A percentile compares a stretch with the other conserved stretches of the same genome.
phyloP scores from a whole-genome alignment of 2,329 filamentous ascomycete species.

The Keithomyces neogunnii region DNA sequence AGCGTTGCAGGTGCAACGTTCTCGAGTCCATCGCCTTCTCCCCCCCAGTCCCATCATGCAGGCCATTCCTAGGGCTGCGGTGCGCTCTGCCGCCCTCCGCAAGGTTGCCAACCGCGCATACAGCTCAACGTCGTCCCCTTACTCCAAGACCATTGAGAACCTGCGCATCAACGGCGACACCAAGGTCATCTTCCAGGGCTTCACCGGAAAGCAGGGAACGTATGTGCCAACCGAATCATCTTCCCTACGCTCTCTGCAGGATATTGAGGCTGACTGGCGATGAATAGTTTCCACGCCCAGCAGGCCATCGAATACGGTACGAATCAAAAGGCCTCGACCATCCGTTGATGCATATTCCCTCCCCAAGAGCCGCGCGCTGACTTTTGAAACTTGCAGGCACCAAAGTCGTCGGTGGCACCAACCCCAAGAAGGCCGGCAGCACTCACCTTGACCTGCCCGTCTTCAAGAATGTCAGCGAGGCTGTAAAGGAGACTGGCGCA shows the following conservation, averaged over 20 bases:
- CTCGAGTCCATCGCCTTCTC: constrained; percentile 4
- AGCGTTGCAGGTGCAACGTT: constrained; percentile 13
- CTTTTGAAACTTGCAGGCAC: constrained; percentile 53
- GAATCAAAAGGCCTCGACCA: constrained; percentile 15
- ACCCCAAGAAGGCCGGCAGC: constrained; percentile 94
- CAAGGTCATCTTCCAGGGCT: constrained; percentile 94
- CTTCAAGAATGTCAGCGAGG: constrained; percentile 82
- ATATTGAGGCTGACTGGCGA: constrained; percentile 9
- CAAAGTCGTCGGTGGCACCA: constrained; percentile 95
- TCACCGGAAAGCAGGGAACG: constrained; percentile 96
- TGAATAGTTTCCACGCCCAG: constrained; percentile 80
- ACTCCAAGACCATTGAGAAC: constrained; percentile 70
- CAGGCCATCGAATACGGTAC: constrained; percentile 98
- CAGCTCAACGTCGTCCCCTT: constrained; percentile 49
- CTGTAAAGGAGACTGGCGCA: constrained; percentile 82
- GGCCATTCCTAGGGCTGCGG: constrained; percentile 63
- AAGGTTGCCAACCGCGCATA: constrained; percentile 62
- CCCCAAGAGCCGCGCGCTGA: constrained; percentile 12
- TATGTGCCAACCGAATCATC: constrained; percentile 36
- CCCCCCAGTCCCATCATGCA: constrained; percentile 57
- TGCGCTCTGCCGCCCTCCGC: constrained; percentile 61
- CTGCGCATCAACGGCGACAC: constrained; percentile 89
- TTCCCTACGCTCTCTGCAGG: background rate
- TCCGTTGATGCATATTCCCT: background rate
- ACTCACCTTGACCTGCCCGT: constrained; percentile 88